A percentile compares a stretch with the other conserved stretches of the same genome.
Conservation (phyloP, 768 basidiomycete species). For the Russula vinacea region DNA sequence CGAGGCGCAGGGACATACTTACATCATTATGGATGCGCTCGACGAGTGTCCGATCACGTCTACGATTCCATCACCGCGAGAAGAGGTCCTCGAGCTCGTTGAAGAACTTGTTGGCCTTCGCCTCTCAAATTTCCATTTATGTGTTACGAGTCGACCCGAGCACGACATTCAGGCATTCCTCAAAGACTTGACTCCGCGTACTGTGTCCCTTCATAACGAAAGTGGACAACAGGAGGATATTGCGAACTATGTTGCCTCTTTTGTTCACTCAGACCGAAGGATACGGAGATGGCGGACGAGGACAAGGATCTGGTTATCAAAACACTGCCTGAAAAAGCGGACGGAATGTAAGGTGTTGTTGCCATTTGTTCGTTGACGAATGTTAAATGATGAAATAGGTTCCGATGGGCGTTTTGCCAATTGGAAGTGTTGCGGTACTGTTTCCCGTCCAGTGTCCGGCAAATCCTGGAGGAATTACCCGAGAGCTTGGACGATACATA, state of each 20-base stretch:
- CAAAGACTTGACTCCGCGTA: not conserved
- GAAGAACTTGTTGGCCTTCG: constrained; percentile 3
- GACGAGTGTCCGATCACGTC: constrained; percentile 4
- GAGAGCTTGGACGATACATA: constrained; percentile 9
- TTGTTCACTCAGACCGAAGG: not conserved
- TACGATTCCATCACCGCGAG: not conserved
- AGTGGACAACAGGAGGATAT: not conserved
- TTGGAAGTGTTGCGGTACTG: not conserved
- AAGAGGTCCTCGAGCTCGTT: constrained; percentile 2
- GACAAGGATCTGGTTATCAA: constrained; percentile 1
- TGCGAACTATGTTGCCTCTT: not conserved
- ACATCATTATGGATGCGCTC: not conserved
- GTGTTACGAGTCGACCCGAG: constrained; percentile 14
- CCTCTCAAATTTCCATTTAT: not conserved
- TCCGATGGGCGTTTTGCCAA: not conserved
- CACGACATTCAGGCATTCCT: constrained; percentile 6
- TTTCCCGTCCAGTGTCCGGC: not conserved
- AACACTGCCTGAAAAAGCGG: not conserved
- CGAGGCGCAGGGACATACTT: not conserved
- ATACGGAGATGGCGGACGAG: not conserved
- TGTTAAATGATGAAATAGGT: not conserved
- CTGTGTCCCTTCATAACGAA: constrained; percentile 6
- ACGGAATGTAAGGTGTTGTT: not conserved
- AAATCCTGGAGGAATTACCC: not conserved
- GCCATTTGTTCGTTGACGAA: not conserved